Evolutionary conservation across 495 filamentous ascomycete species (phyloP).

Genomic region (Xylaria castorea): DNA sequence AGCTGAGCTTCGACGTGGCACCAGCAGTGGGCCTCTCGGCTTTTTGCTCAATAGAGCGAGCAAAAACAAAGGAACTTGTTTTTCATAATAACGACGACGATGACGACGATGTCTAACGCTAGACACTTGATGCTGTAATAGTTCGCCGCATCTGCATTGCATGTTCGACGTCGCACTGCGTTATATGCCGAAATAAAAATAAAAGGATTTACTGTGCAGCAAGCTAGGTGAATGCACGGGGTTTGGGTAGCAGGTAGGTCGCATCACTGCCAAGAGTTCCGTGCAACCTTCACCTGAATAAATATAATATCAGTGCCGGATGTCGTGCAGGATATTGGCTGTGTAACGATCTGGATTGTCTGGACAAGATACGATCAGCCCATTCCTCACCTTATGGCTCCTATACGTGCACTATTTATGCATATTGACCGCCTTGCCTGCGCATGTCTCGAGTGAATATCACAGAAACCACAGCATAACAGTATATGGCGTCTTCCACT

Average conservation of each 20-base stretch:
- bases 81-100: not conserved
- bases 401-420: constrained; percentile 10
- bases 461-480: not conserved
- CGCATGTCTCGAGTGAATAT: constrained; percentile 11
- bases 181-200: constrained; percentile 18
- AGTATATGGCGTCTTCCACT: not conserved
- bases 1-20: constrained; percentile 19
- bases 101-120: not conserved
- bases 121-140: not conserved
- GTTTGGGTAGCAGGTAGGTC: constrained; percentile 6
- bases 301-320: constrained; percentile 9
- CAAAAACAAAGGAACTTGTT: not conserved
- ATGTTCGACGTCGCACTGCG: constrained; percentile 24
- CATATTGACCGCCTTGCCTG: constrained; percentile 17
- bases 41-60: not conserved
- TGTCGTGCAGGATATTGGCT: constrained; percentile 28
- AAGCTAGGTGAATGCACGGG: constrained; percentile 3
- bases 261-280: constrained; percentile 15
- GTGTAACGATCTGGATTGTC: constrained; percentile 22
- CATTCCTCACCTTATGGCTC: constrained; percentile 3
- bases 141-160: not conserved
- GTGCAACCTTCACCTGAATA: constrained; percentile 6
- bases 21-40: not conserved
- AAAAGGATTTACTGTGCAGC: constrained; percentile 20
- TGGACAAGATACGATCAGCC: constrained; percentile 3